phyloP scores from a whole-genome alignment of 2,329 filamentous ascomycete species.

The Pseudocercospora vitis region DNA sequence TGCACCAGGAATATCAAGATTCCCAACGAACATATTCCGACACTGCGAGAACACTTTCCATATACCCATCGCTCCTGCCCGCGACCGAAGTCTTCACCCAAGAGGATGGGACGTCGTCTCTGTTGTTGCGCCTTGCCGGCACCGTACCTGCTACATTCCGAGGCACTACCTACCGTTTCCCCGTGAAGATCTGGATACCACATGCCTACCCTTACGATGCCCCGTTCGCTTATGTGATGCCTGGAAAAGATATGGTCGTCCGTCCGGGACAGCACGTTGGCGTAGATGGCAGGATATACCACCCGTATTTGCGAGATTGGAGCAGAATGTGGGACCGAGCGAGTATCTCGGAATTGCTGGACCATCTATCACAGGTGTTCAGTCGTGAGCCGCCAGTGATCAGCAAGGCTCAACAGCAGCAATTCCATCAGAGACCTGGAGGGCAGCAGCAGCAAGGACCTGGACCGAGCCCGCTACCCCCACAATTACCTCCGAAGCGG shows the following conservation, averaged over 20 bases:
- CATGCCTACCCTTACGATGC: conserved; percentile 84
- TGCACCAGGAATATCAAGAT: conserved; percentile 80
- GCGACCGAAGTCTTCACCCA: conserved; percentile 96
- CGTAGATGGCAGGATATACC: conserved; percentile 88
- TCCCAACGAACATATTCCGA: conserved; percentile 91
- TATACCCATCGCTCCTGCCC: conserved; percentile 76
- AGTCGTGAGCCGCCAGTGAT: conserved; percentile 92
- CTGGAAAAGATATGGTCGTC: conserved; percentile 83
- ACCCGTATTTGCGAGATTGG: conserved; percentile 93
- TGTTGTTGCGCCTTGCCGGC: conserved; percentile 82
- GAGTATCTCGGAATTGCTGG: conserved; percentile 77
- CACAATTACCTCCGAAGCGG: conserved; percentile 41
- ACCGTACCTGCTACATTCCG: conserved; percentile 91
- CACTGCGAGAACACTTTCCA: conserved; percentile 76
- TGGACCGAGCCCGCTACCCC: conserved; percentile 35
- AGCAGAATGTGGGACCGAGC: conserved; percentile 81
- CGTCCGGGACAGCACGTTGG: conserved; percentile 93
- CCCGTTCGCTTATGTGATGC: conserved; percentile 84
- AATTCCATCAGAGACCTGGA: conserved; percentile 61
- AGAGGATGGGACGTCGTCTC: conserved; percentile 79
- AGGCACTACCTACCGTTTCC: conserved; percentile 85
- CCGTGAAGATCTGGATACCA: conserved; percentile 88
- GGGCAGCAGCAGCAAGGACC: conserved; percentile 64
- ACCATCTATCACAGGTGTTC: conserved; percentile 81
- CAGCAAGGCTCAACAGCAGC: conserved; percentile 60